Base-by-base conservation (phyloP, 352 stramenopile species). In the Thraustochytrium sp. region DNA sequence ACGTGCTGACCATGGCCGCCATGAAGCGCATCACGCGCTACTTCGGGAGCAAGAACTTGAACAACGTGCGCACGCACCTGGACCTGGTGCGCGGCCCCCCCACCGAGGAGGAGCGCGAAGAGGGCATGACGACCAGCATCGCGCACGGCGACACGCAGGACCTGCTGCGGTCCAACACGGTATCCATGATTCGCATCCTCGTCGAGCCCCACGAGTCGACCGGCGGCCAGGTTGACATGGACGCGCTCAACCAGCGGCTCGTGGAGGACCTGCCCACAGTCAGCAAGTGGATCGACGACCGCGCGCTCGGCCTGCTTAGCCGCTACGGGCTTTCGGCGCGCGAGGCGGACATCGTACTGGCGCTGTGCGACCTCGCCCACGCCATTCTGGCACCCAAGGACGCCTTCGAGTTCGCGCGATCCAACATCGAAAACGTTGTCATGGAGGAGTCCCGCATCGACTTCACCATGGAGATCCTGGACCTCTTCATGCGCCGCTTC, bases 31-130 rank as follows among this genome's bases (percentile, higher is more conserved):
- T 91, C 4, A 90, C 90, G 48, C 93, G 89, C 3, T 95, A 95
- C 84, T 88, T 98, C 13, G 96, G 91, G 77, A 86, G 97, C 31
- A 96, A 96, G 88, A 90, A 95, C 84, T 91, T 98, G 85, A 96
- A 98, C 87, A 94, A 98, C 26, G 88, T 95, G 36, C 92, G 94
- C 53, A 94, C 95, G 26, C 95, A 98, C 86, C 88, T 99, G 72
- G 95, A 99, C 85, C 92, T 97, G 37, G 91, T 98, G 4, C 38
- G 44, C 4, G 68, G 68, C 4, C 68, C 68, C 13, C 13, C 59
- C 23, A 53, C 48, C 37, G 62, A 84, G 62, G 75, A 53, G 34
- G 68, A 65, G 51, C 18, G n/a, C 23, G 36, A 80, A 11, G n/a
- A 34, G 21, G 59, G 59, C 23, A 72, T 49, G 34, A 42, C 59